Evolutionary conservation across 805 yeast genomes (phyloP).

Genomic region (Nakazawaea ambrosiae): DNA sequence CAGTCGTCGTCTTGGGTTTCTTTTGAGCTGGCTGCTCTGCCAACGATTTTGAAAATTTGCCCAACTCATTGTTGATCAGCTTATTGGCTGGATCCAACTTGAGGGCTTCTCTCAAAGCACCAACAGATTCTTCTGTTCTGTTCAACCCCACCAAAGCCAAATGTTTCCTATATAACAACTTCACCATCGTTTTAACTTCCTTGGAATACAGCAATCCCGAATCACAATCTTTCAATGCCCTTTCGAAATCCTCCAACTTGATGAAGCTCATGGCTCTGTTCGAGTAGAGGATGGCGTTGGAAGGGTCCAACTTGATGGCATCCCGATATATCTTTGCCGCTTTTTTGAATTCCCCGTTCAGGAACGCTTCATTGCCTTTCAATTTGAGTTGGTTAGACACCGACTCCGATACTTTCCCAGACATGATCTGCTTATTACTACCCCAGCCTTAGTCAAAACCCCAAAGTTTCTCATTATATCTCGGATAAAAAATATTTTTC

Average conservation of each 20-base stretch:
- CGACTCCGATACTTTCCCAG: too few relatives aligned
- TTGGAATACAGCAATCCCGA: conserved; percentile 31
- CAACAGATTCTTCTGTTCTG: conserved; percentile 22
- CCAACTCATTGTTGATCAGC: too few relatives aligned
- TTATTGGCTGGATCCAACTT: too few relatives aligned
- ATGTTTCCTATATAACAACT: conserved; percentile 47
- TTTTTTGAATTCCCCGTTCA: conserved; percentile 31
- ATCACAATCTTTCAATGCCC: conserved; percentile 44
- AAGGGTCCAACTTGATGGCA: conserved; percentile 44
- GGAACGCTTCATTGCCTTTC: conserved; percentile 50
- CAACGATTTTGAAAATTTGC: too few relatives aligned
- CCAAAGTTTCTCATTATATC: too few relatives aligned
- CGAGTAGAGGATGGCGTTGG: conserved; percentile 52
- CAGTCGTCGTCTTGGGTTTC: too few relatives aligned
- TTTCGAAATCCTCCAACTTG: conserved; percentile 39
- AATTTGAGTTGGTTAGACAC: conserved; percentile 26
- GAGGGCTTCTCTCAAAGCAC: too few relatives aligned
- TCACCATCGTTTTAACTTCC: conserved; percentile 29
- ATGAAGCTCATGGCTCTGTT: conserved; percentile 64
- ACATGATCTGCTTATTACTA: too few relatives aligned
- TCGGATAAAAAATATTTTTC: too few relatives aligned
- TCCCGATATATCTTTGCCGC: conserved; percentile 51
- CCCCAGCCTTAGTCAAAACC: too few relatives aligned
- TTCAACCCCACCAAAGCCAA: conserved; percentile 28
- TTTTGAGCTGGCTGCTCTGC: too few relatives aligned